Percentiles rank a stretch among this genome's conserved stretches.
Evolutionary conservation across 768 basidiomycete genomes (phyloP).

Genomic region (Cyclocybe aegerita): DNA sequence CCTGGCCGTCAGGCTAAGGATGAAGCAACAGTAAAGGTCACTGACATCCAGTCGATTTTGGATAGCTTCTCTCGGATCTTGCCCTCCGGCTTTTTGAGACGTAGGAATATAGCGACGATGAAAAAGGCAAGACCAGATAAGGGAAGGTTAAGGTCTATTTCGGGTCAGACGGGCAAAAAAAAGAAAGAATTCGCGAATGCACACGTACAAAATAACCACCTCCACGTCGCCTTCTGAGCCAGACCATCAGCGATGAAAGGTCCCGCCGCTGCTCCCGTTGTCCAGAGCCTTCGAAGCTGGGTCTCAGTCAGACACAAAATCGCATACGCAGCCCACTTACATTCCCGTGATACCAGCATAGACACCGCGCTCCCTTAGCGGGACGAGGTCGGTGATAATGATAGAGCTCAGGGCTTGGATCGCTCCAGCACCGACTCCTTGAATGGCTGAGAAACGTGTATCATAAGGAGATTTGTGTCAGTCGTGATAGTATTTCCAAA

Average conservation of each 20-base stretch:
- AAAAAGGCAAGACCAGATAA: too few species aligned
- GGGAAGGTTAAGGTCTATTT: too few species aligned
- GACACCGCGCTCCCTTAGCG: slow-evolving; percentile 41
- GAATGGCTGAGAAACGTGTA: slow-evolving; percentile 25
- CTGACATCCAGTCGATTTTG: too few species aligned
- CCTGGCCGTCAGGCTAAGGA: too few species aligned
- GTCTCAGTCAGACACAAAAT: neutral
- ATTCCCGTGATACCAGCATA: slow-evolving; percentile 36
- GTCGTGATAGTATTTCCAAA: neutral
- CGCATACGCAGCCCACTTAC: slow-evolving; percentile 13
- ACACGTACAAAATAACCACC: slow-evolving; percentile 38
- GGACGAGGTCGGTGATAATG: slow-evolving; percentile 44
- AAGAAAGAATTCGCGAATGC: neutral
- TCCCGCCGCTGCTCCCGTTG: slow-evolving; percentile 31
- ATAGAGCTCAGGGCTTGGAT: slow-evolving; percentile 38
- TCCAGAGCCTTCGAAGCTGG: slow-evolving; percentile 25
- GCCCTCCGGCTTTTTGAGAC: too few species aligned
- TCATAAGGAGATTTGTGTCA: neutral
- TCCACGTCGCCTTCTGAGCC: slow-evolving; percentile 30
- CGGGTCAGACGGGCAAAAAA: neutral
- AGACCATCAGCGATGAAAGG: slow-evolving; percentile 36
- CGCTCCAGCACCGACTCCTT: slow-evolving; percentile 40
- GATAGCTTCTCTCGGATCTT: too few species aligned
- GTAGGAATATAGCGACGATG: too few species aligned
- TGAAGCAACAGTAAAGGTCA: too few species aligned